Conservation (phyloP, 805 yeast genomes). For the Phaffomyces thermotolerans region DNA sequence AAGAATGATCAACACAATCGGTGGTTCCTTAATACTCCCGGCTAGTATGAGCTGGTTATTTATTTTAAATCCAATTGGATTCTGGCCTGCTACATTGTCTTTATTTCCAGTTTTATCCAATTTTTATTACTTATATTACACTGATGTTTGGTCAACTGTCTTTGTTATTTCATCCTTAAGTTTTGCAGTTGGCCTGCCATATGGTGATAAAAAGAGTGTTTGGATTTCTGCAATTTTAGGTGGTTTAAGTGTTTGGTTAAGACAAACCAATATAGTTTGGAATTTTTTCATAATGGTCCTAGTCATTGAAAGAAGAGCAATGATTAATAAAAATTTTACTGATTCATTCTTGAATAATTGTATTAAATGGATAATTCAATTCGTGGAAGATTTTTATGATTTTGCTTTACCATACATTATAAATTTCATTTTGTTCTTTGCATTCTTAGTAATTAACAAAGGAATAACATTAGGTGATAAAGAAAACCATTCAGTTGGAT, state of each 20-base stretch:
- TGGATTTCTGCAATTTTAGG: constrained; percentile 49
- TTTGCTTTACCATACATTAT: constrained; percentile 42
- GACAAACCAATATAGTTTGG: constrained; percentile 95
- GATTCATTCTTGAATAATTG: constrained; percentile 31
- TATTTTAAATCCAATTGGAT: constrained; percentile 34
- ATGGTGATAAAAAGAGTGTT: constrained; percentile 28
- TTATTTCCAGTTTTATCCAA: constrained; percentile 67
- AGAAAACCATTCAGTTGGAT: constrained; percentile 64
- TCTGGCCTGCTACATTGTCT: constrained; percentile 36
- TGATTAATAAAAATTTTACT: constrained; percentile 33
- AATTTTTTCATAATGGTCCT: constrained; percentile 50
- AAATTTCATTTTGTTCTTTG: constrained; percentile 46
- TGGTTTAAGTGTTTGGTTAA: constrained; percentile 57
- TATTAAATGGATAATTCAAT: constrained; percentile 30
- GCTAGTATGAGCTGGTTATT: constrained; percentile 33
- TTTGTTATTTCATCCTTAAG: constrained; percentile 52
- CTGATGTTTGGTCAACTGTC: constrained; percentile 89
- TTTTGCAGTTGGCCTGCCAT: constrained; percentile 34
- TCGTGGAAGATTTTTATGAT: constrained; percentile 28
- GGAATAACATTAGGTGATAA: constrained; percentile 92
- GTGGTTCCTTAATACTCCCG: constrained; percentile 53
- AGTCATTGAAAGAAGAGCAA: constrained; percentile 44
- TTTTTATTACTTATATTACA: constrained; percentile 75
- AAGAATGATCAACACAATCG: constrained; percentile 57
- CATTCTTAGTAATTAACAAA: constrained; percentile 59